Evolutionary conservation across 1,284 basidiomycete genomes (phyloP).

Genomic region (Moesziomyces antarcticus): DNA sequence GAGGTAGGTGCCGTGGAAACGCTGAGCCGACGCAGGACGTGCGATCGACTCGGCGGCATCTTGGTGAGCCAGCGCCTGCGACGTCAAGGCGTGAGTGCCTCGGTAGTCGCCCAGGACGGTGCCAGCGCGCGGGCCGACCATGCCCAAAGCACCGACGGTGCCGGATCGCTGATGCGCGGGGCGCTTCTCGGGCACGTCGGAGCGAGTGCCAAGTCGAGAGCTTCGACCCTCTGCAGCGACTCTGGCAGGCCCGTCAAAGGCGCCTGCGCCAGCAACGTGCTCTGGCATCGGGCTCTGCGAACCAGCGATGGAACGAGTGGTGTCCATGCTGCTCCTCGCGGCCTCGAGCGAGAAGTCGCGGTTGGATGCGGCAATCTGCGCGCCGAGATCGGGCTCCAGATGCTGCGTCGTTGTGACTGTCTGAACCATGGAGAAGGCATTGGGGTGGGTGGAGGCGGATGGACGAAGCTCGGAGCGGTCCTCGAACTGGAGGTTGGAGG

Average conservation of each 20-base stretch:
- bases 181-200: slow-evolving; percentile 6
- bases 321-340: slow-evolving; percentile 19
- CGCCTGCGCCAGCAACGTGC: slow-evolving; percentile 1
- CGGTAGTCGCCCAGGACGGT: slow-evolving; percentile 20
- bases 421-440: slow-evolving; percentile 1
- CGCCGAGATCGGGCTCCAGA: slow-evolving; percentile 3
- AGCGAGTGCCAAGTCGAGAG: slow-evolving; percentile 38
- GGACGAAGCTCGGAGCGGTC: slow-evolving; percentile 44
- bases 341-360: slow-evolving; percentile 15
- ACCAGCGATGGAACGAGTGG: slow-evolving; percentile 6
- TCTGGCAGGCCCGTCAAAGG: background rate
- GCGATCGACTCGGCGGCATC: slow-evolving; percentile 23
- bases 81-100: slow-evolving; percentile 19
- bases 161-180: slow-evolving; percentile 32
- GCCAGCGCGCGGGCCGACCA: slow-evolving; percentile 21
- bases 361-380: slow-evolving; percentile 1
- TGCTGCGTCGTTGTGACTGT: slow-evolving; percentile 3
- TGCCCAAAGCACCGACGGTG: slow-evolving; percentile 29
- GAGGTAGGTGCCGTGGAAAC: slow-evolving; percentile 26
- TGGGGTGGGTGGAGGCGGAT: slow-evolving; percentile 8
- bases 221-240: slow-evolving; percentile 28
- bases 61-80: slow-evolving; percentile 34
- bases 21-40: slow-evolving; percentile 39
- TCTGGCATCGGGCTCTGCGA: slow-evolving; percentile 10
- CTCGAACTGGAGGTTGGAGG: slow-evolving; percentile 45